Evolutionary conservation across 1,284 basidiomycete species (phyloP), one percentile per base, ranked within the genome.

Genomic region (Bjerkandera adusta): DNA sequence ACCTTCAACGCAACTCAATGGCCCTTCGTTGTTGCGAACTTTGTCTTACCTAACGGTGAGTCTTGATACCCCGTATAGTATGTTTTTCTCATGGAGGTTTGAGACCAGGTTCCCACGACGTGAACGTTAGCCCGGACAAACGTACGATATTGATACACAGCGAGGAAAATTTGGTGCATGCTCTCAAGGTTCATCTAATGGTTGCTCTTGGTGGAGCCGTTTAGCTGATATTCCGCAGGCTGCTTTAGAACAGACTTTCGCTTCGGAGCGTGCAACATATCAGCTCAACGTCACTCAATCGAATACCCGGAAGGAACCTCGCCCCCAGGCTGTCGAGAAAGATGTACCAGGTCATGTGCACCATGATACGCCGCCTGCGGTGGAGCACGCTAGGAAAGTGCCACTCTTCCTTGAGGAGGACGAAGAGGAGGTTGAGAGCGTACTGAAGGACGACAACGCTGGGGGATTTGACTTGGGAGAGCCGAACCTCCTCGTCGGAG

Each of bases 41-140:
- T 98, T 54, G 69, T 81, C 18, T 64, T 97, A 4, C 90, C 91
- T 0, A 83, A 83, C 4, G 76, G 89, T 90, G 49, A 1, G 13
- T 2, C 40, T 13, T 47, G 26, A 33, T 45, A n/a, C n/a, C n/a
- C n/a, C n/a, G 24, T 45, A 25, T 13, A 26, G 18, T 44, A 26
- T 15, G 8, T 13, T 20, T n/a, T 26, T 13, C n/a, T n/a, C n/a
- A n/a, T n/a, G n/a, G n/a, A n/a, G n/a, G n/a, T n/a, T n/a, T n/a
- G n/a, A n/a, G n/a, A n/a, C n/a, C 47, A 92, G 92, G 89, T 51
- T 76, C 83, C 1, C 93, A 89, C 58, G 97, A 99, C 61, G 85
- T 99, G 62, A 99, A 99, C 58, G 90, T 99, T 51, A 93, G 86
- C 55, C 96, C 97, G 0, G 97, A 99, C 68, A 99, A 99, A 64